These are phyloP conservation scores for Veloporphyrellus conicus DNA, from an alignment of 1,284 basidiomycete species.

Conservation along the genomic window DNA sequence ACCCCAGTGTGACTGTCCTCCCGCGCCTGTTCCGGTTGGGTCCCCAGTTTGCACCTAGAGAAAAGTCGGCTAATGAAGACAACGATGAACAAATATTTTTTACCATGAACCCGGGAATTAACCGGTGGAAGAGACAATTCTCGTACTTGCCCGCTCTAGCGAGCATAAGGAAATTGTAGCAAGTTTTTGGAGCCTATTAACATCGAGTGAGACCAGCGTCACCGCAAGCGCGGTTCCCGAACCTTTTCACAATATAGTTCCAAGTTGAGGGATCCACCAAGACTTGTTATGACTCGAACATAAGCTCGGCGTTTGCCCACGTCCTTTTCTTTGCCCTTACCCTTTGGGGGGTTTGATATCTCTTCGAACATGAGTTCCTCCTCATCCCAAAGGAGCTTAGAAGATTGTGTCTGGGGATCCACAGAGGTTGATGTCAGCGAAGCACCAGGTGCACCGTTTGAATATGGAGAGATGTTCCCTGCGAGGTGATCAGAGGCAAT, in stretches of 20 bases:
- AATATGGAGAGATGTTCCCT: conserved; percentile 92
- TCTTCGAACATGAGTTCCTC: conserved; percentile 93
- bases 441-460: conserved; percentile 86
- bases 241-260: conserved; percentile 92
- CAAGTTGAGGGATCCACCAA: conserved; percentile 83
- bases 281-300: conserved; percentile 85
- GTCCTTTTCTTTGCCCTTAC: conserved; percentile 88
- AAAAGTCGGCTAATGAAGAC: neutral
- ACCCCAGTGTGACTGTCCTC: conserved; percentile 93
- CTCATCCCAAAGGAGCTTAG: conserved; percentile 88
- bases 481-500: conserved; percentile 9
- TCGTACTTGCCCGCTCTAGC: conserved; percentile 89
- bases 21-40: conserved; percentile 91
- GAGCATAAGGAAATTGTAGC: conserved; percentile 95
- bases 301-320: conserved; percentile 85
- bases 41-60: conserved; percentile 89
- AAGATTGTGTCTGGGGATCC: conserved; percentile 71
- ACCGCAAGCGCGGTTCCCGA: neutral
- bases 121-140: conserved; percentile 83
- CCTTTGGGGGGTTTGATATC: conserved; percentile 69
- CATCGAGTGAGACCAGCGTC: neutral
- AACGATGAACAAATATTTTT: conserved; percentile 18
- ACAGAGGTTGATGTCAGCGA: conserved; percentile 91
- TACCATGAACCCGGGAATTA: conserved; percentile 97
- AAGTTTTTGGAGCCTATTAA: conserved; percentile 86